Conservation (phyloP, 768 basidiomycete genomes). For the Leccinum boreale region DNA sequence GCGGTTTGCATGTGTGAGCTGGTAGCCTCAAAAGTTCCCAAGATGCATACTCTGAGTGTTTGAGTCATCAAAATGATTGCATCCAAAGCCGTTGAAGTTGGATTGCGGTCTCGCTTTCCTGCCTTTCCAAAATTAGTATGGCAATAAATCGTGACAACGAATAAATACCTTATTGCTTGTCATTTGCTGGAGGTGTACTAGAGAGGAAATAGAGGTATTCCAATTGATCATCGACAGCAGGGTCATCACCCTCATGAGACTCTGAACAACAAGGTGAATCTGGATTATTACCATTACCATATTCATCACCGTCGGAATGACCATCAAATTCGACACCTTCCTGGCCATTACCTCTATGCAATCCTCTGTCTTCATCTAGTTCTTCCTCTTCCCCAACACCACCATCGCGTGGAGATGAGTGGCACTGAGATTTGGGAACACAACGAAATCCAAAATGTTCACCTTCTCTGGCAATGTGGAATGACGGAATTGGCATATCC, state of each 20-base stretch:
- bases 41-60: too few species aligned
- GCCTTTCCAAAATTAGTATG: too few species aligned
- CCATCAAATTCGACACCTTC: not conserved
- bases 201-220: not conserved
- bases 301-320: not conserved
- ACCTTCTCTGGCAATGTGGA: not conserved
- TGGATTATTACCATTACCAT: too few species aligned
- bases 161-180: not conserved
- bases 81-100: too few species aligned
- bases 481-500: not conserved
- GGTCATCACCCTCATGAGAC: not conserved
- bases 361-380: not conserved
- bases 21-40: too few species aligned
- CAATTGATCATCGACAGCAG: not conserved
- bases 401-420: not conserved
- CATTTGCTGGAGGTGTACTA: not conserved
- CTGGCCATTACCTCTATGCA: not conserved
- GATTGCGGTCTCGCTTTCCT: too few species aligned
- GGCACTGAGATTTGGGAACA: not conserved
- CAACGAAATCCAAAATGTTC: not conserved
- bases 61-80: too few species aligned
- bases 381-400: not conserved
- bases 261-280: too few species aligned
- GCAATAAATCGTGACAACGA: not conserved
- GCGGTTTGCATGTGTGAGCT: too few species aligned